Evolutionary conservation across 1,139 yeast species (phyloP).

Genomic region (Pichia inconspicua): DNA sequence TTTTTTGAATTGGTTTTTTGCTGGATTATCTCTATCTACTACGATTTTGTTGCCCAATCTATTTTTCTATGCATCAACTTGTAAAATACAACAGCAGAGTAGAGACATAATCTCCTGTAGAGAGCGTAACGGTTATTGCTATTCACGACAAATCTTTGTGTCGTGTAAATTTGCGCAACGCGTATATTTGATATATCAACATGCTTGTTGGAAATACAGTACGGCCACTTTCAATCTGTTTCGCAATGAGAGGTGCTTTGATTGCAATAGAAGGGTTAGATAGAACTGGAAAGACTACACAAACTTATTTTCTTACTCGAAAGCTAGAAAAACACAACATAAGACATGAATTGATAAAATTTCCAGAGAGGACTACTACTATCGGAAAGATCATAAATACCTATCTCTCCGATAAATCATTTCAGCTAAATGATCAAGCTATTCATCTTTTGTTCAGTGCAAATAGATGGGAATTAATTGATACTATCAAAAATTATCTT

Average conservation of each 20-base stretch:
- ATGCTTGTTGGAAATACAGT: too few species aligned
- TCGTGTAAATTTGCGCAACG: background rate
- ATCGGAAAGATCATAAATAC: slow-evolving; percentile 73
- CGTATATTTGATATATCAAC: background rate
- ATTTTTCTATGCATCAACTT: too few species aligned
- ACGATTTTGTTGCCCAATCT: too few species aligned
- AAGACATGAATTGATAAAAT: slow-evolving; percentile 50
- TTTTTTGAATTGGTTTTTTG: too few species aligned
- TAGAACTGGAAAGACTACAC: slow-evolving; percentile 92
- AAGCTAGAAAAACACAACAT: slow-evolving; percentile 17
- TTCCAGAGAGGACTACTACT: slow-evolving; percentile 79
- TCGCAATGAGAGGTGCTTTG: slow-evolving; percentile 49
- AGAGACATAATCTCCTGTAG: too few species aligned
- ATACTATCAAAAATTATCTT: slow-evolving; percentile 40
- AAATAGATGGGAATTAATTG: slow-evolving; percentile 81
- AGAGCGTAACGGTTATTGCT: too few species aligned
- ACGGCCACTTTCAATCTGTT: too few species aligned
- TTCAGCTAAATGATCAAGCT: slow-evolving; percentile 58
- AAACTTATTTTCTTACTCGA: slow-evolving; percentile 42
- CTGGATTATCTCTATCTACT: too few species aligned
- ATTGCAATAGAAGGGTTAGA: slow-evolving; percentile 90
- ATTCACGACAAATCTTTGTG: background rate
- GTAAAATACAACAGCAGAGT: too few species aligned
- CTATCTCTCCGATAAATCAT: slow-evolving; percentile 50
- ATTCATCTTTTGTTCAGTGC: slow-evolving; percentile 88